These are phyloP conservation scores for Arachis monticola DNA, from an alignment of 331 rosid genomes.

Conservation along the genomic window DNA sequence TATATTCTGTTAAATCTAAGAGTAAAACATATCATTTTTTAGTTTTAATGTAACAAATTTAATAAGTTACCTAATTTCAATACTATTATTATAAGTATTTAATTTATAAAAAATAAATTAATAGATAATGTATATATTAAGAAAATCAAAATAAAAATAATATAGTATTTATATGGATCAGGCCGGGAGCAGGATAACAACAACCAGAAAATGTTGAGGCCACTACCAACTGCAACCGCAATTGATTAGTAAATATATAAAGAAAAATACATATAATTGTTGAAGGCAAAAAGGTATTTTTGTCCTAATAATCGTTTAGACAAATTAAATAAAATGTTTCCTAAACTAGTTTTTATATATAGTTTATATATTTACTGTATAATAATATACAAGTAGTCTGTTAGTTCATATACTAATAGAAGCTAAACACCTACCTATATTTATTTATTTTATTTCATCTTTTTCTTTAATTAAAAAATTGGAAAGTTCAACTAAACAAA, in stretches of 20 bases:
- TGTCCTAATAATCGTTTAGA: slow-evolving; percentile 31
- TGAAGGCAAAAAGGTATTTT: slow-evolving; percentile 31
- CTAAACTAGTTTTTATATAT: slow-evolving; percentile 1
- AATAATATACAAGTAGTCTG: too few species aligned
- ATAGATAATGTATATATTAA: neutral
- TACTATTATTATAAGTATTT: too few species aligned
- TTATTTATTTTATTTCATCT: too few species aligned
- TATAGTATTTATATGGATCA: neutral
- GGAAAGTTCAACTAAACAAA: too few species aligned
- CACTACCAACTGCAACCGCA: slow-evolving; percentile 22
- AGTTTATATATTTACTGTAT: slow-evolving; percentile 11
- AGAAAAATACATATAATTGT: slow-evolving; percentile 11
- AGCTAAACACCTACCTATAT: too few species aligned
- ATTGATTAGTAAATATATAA: neutral
- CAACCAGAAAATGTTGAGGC: slow-evolving; percentile 10
- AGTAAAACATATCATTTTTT: too few species aligned
- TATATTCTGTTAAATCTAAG: too few species aligned
- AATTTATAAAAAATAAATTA: too few species aligned
- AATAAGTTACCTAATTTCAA: too few species aligned
- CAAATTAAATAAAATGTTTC: slow-evolving; percentile 7
- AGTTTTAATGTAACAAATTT: too few species aligned
- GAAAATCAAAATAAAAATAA: neutral
- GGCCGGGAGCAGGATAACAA: neutral
- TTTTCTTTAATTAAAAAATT: too few species aligned
- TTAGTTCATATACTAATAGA: neutral